Evolutionary conservation across 176 grass and related monocot species (phyloP).

Genomic region (Rhynchospora breviuscula): DNA sequence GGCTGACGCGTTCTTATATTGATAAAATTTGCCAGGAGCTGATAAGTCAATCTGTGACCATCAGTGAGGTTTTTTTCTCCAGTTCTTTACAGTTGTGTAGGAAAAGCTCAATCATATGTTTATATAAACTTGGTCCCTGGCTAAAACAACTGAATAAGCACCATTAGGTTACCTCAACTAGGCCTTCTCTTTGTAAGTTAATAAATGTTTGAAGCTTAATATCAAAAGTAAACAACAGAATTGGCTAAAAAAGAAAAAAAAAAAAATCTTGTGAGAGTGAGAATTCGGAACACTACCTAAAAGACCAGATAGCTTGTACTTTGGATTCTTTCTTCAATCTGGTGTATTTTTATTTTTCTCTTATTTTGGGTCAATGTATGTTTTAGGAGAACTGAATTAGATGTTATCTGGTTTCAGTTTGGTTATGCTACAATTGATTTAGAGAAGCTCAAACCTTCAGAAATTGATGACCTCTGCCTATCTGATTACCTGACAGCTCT

Average conservation of each 20-base stretch:
- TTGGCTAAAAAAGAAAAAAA: not conserved
- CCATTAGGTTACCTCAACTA: not conserved
- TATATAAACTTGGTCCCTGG: not conserved
- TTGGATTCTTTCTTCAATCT: not conserved
- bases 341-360: not conserved
- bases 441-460: slow-evolving; percentile 61
- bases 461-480: slow-evolving; percentile 71
- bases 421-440: slow-evolving; percentile 84
- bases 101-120: not conserved
- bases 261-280: not conserved
- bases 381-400: not conserved
- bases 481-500: slow-evolving; percentile 60
- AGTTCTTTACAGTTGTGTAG: not conserved
- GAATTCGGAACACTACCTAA: not conserved
- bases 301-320: too few species aligned
- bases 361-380: not conserved
- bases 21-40: slow-evolving; percentile 39
- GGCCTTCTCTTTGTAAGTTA: not conserved
- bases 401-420: slow-evolving; percentile 42
- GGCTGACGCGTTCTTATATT: slow-evolving; percentile 51
- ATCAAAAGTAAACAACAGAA: not conserved
- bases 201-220: not conserved
- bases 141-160: not conserved
- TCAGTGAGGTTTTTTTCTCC: slow-evolving; percentile 49
- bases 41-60: slow-evolving; percentile 50